phyloP scores from a whole-genome alignment of 805 yeast genomes.

The Metschnikowia anglica region DNA sequence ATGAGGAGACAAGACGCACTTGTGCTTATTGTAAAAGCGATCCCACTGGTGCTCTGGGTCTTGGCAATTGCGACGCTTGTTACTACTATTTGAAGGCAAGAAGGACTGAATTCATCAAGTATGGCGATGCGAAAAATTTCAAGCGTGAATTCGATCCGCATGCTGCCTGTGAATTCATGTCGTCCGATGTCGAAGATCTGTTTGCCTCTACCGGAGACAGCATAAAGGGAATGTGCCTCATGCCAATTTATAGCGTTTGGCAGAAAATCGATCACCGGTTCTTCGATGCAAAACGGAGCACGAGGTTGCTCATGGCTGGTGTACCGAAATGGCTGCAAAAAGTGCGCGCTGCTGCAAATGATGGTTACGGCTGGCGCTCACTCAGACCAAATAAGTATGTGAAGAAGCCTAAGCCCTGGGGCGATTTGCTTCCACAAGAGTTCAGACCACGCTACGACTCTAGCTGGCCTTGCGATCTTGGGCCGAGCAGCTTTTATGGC shows the following conservation, averaged over 20 bases:
- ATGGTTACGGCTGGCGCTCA: slow-evolving; percentile 5
- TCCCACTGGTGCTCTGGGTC: neutral
- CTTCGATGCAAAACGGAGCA: neutral
- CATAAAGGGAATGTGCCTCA: neutral
- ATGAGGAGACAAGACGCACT: neutral
- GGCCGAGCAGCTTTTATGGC: neutral
- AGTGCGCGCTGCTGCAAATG: slow-evolving; percentile 4
- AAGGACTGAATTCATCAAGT: neutral
- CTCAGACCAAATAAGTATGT: neutral
- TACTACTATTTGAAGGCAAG: neutral
- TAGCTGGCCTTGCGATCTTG: neutral
- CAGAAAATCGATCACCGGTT: neutral
- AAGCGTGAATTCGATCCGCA: neutral
- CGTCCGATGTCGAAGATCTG: neutral
- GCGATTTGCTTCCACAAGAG: neutral
- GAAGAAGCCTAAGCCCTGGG: neutral
- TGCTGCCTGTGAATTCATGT: neutral
- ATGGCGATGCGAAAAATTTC: neutral
- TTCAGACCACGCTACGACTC: neutral
- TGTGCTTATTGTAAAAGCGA: neutral
- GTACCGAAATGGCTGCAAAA: neutral
- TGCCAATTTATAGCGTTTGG: slow-evolving; percentile 1
- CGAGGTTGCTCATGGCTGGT: neutral
- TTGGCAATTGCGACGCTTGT: neutral
- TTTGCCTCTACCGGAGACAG: slow-evolving; percentile 2